Percentiles rank a stretch among this genome's conserved stretches.
These are phyloP conservation scores for Simplicillium aogashimaense DNA, from an alignment of 2,329 filamentous ascomycete genomes.

Conservation along the genomic window DNA sequence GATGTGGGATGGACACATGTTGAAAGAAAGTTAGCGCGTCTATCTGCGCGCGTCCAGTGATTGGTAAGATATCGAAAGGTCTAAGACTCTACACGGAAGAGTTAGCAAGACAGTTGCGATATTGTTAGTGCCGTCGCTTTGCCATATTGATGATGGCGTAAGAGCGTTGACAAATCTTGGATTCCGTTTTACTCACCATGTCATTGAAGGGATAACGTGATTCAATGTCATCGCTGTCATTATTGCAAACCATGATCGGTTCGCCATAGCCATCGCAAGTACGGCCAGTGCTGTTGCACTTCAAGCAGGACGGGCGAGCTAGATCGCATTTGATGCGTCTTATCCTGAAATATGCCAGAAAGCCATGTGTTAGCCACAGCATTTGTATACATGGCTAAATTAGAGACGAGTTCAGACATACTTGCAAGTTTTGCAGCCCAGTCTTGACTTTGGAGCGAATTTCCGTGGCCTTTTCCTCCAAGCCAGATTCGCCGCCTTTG, in stretches of 20 bases:
- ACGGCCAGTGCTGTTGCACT: constrained; percentile 25
- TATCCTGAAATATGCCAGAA: constrained; percentile 16
- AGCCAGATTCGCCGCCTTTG: constrained; percentile 16
- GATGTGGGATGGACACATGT: constrained; percentile 14
- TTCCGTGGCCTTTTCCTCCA: constrained; percentile 26
- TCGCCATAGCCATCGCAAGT: constrained; percentile 24
- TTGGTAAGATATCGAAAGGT: constrained; percentile 14
- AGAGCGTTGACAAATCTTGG: not conserved
- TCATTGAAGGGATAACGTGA: too few relatives aligned
- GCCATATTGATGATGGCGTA: not conserved
- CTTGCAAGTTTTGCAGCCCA: constrained; percentile 30
- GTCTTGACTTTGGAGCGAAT: constrained; percentile 26
- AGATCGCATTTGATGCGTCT: constrained; percentile 26
- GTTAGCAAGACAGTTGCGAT: too few relatives aligned
- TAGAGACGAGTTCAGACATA: constrained; percentile 14
- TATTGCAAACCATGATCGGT: not conserved
- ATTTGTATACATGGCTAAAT: constrained; percentile 4
- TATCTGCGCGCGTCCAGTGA: constrained; percentile 10
- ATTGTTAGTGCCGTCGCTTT: too few relatives aligned
- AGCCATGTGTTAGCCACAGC: constrained; percentile 8
- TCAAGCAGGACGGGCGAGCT: constrained; percentile 20
- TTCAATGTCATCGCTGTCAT: too few relatives aligned
- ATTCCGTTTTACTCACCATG: not conserved
- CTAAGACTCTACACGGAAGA: constrained; percentile 5
- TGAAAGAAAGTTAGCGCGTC: constrained; percentile 20